Evolutionary conservation across 2,329 filamentous ascomycete species (phyloP).

Genomic region (Xylariaceae sp.): DNA sequence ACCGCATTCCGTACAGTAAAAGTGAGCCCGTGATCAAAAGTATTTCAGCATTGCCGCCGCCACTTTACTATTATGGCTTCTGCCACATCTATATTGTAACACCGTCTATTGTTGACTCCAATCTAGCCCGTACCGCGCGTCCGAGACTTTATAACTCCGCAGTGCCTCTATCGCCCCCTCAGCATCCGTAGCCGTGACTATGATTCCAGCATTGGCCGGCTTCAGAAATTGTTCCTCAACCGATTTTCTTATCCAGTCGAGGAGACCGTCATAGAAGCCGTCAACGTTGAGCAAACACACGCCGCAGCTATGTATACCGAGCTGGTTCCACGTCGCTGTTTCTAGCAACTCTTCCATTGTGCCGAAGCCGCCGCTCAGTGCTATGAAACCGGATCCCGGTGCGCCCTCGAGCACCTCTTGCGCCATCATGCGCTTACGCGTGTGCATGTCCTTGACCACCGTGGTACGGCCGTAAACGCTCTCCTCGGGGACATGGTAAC

Average conservation of each 20-base stretch:
- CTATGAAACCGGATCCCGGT: constrained; percentile 81
- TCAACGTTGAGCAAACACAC: constrained; percentile 82
- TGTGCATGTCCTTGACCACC: constrained; percentile 93
- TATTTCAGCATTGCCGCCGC: not conserved
- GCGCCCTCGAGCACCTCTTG: constrained; percentile 76
- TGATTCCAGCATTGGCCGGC: constrained; percentile 63
- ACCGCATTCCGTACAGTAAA: too few relatives aligned
- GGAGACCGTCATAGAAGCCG: constrained; percentile 85
- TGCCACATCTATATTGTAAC: constrained; percentile 1
- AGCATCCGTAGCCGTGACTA: constrained; percentile 68
- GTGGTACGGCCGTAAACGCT: constrained; percentile 74
- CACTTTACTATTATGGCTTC: not conserved
- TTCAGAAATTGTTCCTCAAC: constrained; percentile 74
- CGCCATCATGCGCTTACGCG: constrained; percentile 90
- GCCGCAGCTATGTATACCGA: constrained; percentile 79
- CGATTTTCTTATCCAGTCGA: constrained; percentile 73
- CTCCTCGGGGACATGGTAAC: constrained; percentile 58
- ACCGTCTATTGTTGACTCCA: constrained; percentile 53
- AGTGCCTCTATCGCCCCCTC: constrained; percentile 68
- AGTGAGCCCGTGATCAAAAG: not conserved
- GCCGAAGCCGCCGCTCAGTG: constrained; percentile 78
- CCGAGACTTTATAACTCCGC: constrained; percentile 67
- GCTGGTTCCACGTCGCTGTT: constrained; percentile 88
- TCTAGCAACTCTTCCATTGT: constrained; percentile 96
- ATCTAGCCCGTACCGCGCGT: constrained; percentile 71